phyloP scores from a whole-genome alignment of 805 yeast species.

The Debaryomyces prosopidis region DNA sequence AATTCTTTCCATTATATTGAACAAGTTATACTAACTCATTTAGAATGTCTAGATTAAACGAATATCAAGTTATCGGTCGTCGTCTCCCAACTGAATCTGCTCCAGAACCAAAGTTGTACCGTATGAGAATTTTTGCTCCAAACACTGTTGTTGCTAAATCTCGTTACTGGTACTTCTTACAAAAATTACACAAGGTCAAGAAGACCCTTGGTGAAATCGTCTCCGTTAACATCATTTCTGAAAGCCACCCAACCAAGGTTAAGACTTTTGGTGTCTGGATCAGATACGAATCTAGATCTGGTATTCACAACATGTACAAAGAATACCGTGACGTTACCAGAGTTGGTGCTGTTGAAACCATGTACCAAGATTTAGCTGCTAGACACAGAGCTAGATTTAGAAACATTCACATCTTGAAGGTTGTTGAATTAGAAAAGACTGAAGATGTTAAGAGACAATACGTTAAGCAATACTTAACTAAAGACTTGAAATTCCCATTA shows the following conservation, averaged over 20 bases:
- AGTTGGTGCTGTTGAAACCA: constrained; percentile 96
- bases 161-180: constrained; percentile 99
- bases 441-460: constrained; percentile 99
- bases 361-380: constrained; percentile 99
- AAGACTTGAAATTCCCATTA: constrained; percentile 98
- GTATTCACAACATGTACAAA: constrained; percentile 99
- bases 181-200: constrained; percentile 99
- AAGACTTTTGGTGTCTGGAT: constrained; percentile 99
- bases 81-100: constrained; percentile 98
- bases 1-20: too few species aligned
- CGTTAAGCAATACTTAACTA: constrained; percentile 93
- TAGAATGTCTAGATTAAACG: constrained; percentile 90
- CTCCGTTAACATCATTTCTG: constrained; percentile 86
- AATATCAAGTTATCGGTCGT: constrained; percentile 99
- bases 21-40: constrained; percentile 22
- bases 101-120: constrained; percentile 99
- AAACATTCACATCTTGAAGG: constrained; percentile 98
- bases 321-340: constrained; percentile 99
- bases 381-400: constrained; percentile 99
- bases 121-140: constrained; percentile 99
- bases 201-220: constrained; percentile 99
- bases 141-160: constrained; percentile 99
- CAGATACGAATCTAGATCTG: constrained; percentile 99
- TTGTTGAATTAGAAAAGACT: constrained; percentile 96
- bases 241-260: constrained; percentile 97